phyloP scores from a whole-genome alignment of 495 filamentous ascomycete genomes.

The Annulohypoxylon stygium region DNA sequence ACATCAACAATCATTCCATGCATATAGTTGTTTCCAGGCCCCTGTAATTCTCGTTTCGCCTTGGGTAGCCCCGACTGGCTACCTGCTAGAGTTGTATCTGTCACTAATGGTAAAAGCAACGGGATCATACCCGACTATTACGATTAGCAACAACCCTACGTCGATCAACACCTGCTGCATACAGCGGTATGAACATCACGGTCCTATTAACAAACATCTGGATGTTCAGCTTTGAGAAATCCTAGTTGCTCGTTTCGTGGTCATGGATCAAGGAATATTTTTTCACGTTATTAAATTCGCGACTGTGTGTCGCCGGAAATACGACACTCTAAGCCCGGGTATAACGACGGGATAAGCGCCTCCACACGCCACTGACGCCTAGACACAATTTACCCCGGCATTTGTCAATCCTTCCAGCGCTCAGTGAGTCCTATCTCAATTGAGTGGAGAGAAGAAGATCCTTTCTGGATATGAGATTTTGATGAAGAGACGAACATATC shows the following conservation, averaged over 20 bases:
- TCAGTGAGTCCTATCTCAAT: background rate
- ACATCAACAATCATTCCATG: background rate
- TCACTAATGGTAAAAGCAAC: background rate
- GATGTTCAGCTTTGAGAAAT: background rate
- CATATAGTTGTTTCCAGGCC: background rate
- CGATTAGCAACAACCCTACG: background rate
- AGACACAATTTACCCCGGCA: background rate
- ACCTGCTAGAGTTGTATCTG: background rate
- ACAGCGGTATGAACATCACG: background rate
- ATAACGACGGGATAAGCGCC: background rate
- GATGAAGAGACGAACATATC: background rate
- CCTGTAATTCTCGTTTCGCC: background rate
- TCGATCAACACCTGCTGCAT: background rate
- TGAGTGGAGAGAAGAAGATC: constrained; percentile 8
- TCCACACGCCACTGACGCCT: background rate
- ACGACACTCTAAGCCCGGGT: background rate
- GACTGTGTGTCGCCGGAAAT: background rate
- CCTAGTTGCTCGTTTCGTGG: background rate
- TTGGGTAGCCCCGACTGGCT: background rate
- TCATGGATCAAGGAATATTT: background rate
- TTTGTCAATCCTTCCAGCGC: background rate
- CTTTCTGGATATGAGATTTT: background rate
- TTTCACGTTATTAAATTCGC: background rate
- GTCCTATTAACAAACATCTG: background rate
- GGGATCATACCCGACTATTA: background rate